phyloP scores from a whole-genome alignment of 1,284 basidiomycete species.

The Tremellales sp. region DNA sequence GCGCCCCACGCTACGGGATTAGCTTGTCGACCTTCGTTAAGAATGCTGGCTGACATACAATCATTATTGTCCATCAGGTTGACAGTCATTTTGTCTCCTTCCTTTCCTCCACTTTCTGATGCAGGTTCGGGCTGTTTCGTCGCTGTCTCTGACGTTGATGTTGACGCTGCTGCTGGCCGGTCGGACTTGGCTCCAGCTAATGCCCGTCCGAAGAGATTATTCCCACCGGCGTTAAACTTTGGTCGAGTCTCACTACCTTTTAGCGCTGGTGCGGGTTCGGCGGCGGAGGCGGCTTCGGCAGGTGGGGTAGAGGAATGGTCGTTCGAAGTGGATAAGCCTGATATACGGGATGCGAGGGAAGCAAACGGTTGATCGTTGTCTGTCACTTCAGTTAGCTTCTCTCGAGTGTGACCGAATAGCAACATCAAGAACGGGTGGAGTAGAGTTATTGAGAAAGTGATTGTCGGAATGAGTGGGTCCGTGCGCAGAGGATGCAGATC shows the following conservation, averaged over 20 bases:
- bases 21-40: background rate
- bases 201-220: conserved; percentile 36
- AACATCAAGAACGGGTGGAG: background rate
- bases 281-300: background rate
- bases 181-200: conserved; percentile 37
- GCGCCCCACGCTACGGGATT: conserved; percentile 10
- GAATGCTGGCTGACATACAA: conserved; percentile 1
- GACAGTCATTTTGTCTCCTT: background rate
- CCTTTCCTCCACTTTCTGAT: conserved; percentile 1
- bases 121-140: conserved; percentile 1
- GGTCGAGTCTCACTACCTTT: conserved; percentile 15
- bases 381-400: too few species aligned
- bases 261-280: background rate
- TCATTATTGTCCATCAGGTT: conserved; percentile 6
- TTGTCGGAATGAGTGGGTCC: too few species aligned
- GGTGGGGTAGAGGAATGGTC: conserved; percentile 7
- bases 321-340: conserved; percentile 35
- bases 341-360: conserved; percentile 36
- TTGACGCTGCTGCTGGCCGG: conserved; percentile 6
- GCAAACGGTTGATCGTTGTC: conserved; percentile 29
- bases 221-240: conserved; percentile 21
- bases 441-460: background rate
- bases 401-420: too few species aligned
- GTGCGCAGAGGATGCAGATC: too few species aligned
- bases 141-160: conserved; percentile 8